Evolutionary conservation across 1,139 yeast genomes (phyloP), one percentile per base, ranked within the genome.

Genomic region (Meyerozyma athensensis): DNA sequence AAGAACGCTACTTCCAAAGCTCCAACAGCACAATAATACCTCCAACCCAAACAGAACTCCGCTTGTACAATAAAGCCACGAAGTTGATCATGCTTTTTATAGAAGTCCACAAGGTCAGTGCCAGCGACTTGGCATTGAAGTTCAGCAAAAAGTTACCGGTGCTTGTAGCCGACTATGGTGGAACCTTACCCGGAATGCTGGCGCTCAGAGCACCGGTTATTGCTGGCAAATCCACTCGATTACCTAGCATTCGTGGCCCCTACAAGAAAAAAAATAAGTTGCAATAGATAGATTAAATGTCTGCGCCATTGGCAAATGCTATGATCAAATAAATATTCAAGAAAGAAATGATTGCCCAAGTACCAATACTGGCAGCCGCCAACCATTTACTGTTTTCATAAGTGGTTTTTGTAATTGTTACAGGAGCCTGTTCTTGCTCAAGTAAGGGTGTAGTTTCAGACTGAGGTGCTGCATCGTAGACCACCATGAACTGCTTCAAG

Each of bases 331-430:
- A 89, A 40, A 83, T 58, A 56, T 90, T 90, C 51, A 90, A 72
- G 26, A 75, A 75, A 1, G 89, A 70, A 19, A 90, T 87, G 7
- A 78, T 68, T 4, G 72, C 58, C 89, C 96, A 87, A 4, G 94
- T 81, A 6, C 67, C 38, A 12, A 79, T 53, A 22, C 90, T 81
- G 0, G 77, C 56, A 23, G 67, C 53, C 23, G 80, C 75, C 48
- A 86, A 66, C 38, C 71, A 50, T 10, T 51, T 45, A 9, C 90
- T 79, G 53, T 89, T 87, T 44, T 92, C 86, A 63, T 81, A 84
- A 45, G 56, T 45, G 28, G 45, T 43, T 31, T 47, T 49, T 28
- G 44, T 47, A 13, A 49, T 44, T 8, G 41, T 30, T 3, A 39
- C 43, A 26, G 32, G 20, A 17, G 14, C 32, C 13, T 16, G 19